These are phyloP conservation scores for Candida anglica DNA, from an alignment of 805 yeast genomes.

Conservation along the genomic window DNA sequence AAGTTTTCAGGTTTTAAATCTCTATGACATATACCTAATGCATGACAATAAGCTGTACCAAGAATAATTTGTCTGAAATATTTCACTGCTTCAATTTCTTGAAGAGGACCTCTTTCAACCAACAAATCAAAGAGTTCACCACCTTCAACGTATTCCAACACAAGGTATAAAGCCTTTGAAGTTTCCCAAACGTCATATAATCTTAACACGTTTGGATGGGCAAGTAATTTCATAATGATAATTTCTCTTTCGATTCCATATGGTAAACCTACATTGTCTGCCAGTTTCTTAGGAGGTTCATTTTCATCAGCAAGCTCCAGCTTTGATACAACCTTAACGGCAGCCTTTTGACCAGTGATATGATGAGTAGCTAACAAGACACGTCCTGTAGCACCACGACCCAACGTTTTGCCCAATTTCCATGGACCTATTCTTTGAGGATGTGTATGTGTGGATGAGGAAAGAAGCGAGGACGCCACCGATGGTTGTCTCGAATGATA, in stretches of 20 bases:
- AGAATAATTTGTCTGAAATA: slow-evolving; percentile 74
- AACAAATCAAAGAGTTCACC: slow-evolving; percentile 78
- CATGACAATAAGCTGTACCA: slow-evolving; percentile 80
- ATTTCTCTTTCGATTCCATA: slow-evolving; percentile 97
- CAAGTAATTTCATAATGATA: slow-evolving; percentile 91
- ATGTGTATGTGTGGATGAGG: slow-evolving; percentile 41
- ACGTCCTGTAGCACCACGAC: slow-evolving; percentile 80
- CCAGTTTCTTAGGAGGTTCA: slow-evolving; percentile 13
- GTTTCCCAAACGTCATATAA: slow-evolving; percentile 98
- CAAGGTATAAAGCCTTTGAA: slow-evolving; percentile 77
- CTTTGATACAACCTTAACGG: slow-evolving; percentile 79
- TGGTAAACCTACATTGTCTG: slow-evolving; percentile 55
- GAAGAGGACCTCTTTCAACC: slow-evolving; percentile 66
- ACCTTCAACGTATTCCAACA: slow-evolving; percentile 82
- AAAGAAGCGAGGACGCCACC: slow-evolving; percentile 51
- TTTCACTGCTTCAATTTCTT: slow-evolving; percentile 69
- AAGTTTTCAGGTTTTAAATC: slow-evolving; percentile 82
- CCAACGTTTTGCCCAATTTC: slow-evolving; percentile 74
- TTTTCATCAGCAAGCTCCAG: slow-evolving; percentile 42
- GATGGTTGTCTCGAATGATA: slow-evolving; percentile 58
- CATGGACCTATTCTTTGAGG: slow-evolving; percentile 72
- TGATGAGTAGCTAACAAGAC: slow-evolving; percentile 72
- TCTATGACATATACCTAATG: slow-evolving; percentile 75
- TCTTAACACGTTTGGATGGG: slow-evolving; percentile 91
- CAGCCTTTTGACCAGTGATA: slow-evolving; percentile 70